phyloP scores from a whole-genome alignment of 805 yeast genomes.

The Pichia occidentalis region DNA sequence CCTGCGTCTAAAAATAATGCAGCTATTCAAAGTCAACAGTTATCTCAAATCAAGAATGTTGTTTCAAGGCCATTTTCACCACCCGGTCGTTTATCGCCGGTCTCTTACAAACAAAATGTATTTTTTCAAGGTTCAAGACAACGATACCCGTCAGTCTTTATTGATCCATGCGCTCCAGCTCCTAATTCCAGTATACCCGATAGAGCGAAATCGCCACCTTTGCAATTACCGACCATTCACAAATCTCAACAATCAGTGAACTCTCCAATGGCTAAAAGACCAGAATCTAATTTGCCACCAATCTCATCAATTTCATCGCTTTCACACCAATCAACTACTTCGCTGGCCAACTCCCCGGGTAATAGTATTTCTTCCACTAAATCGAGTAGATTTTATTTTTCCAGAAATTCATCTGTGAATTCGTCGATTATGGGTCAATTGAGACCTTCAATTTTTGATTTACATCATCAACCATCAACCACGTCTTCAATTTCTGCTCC shows the following conservation, averaged over 20 bases:
- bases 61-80: slow-evolving; percentile 10
- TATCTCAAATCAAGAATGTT: neutral
- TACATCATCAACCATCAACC: slow-evolving; percentile 15
- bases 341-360: slow-evolving; percentile 1
- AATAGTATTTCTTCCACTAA: slow-evolving; percentile 3
- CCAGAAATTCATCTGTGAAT: slow-evolving; percentile 9
- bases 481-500: slow-evolving; percentile 23
- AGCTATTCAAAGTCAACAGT: neutral
- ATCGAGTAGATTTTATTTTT: slow-evolving; percentile 1
- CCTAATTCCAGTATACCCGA: slow-evolving; percentile 18
- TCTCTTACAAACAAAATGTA: slow-evolving; percentile 21
- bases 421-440: slow-evolving; percentile 5
- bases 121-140: slow-evolving; percentile 30
- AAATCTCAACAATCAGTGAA: slow-evolving; percentile 9
- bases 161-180: slow-evolving; percentile 44
- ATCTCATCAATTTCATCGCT: slow-evolving; percentile 10
- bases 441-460: slow-evolving; percentile 16
- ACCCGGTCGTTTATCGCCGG: slow-evolving; percentile 14
- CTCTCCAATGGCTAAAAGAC: too few species aligned
- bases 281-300: slow-evolving; percentile 7
- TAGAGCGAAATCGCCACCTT: slow-evolving; percentile 7
- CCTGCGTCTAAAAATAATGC: too few species aligned
- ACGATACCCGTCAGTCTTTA: slow-evolving; percentile 41
- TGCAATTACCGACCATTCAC: slow-evolving; percentile 3
- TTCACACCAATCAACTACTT: slow-evolving; percentile 13